Evolutionary conservation across 2,329 filamentous ascomycete genomes (phyloP), one percentile per base, ranked within the genome.

Genomic region (Teratosphaeria pseudoeucalypti): DNA sequence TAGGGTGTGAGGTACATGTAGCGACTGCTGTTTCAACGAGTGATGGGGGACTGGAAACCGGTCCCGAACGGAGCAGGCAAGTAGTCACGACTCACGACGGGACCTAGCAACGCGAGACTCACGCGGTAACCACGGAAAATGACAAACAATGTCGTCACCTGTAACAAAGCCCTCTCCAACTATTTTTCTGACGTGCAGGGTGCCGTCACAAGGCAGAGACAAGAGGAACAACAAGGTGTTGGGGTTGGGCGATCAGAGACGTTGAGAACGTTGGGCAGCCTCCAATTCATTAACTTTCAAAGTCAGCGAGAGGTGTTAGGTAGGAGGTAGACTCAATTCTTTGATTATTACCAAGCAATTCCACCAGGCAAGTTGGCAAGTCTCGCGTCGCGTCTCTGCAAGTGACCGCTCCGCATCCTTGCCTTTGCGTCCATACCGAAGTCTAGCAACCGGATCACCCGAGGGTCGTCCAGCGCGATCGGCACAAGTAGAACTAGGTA

Each of bases 121-220:
- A n/a, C 43, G 43, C 43, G 43, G 43, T 19, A 49, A 23, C 19
- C 9, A 23, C n/a, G 9, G 2, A 19, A 37, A 34, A 56, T 56
- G 39, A 39, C 54, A 56, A 56, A 56, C 16, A 56, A 37, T 39
- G 34, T 23, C 54, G 54, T 56, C 54, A 56, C 54, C 10, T 56
- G 54, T 26, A 26, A 39, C 12, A 6, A n/a, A 23, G 43, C 23
- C 43, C 19, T 19, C n/a, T 19, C n/a, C 16, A 49, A 32, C 29
- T 32, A 32, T 32, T 32, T 32, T 23, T 26, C 43, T 19, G n/a
- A 49, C 43, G 43, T 49, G 43, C 43, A 49, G 19, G 19, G 16
- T 9, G 19, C n/a, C 5, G 14, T 47, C 7, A 47, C 43, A 47
- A 47, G 11, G 16, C 3, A 7, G 43, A 47, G 14, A n/a, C 7